A percentile compares a stretch with the other conserved stretches of the same genome.
phyloP scores from a whole-genome alignment of 495 filamentous ascomycete genomes.

The Annulohypoxylon moriforme region DNA sequence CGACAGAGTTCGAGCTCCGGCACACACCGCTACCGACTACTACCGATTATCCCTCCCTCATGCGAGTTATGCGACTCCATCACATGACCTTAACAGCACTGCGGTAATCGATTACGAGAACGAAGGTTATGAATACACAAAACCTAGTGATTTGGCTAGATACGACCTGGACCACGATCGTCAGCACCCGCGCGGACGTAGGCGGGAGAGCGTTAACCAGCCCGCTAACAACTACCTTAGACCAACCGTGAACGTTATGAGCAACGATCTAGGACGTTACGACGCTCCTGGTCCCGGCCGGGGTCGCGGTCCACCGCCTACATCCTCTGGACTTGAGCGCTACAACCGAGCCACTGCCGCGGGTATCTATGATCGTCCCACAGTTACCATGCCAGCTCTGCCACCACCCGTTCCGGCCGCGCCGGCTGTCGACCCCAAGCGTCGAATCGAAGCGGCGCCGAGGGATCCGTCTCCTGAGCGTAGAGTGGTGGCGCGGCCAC shows the following conservation, averaged over 20 bases:
- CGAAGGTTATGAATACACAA: slow-evolving; percentile 78
- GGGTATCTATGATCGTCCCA: slow-evolving; percentile 58
- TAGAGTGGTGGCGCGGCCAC: slow-evolving; percentile 43
- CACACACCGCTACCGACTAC: slow-evolving; percentile 48
- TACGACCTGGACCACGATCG: slow-evolving; percentile 67
- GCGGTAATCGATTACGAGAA: slow-evolving; percentile 70
- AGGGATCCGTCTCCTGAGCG: slow-evolving; percentile 49
- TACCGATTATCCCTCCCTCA: slow-evolving; percentile 53
- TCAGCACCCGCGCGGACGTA: slow-evolving; percentile 55
- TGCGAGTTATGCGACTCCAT: slow-evolving; percentile 46
- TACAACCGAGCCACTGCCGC: slow-evolving; percentile 54
- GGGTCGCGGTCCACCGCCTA: slow-evolving; percentile 68
- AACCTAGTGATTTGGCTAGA: slow-evolving; percentile 73
- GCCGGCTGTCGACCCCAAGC: slow-evolving; percentile 48
- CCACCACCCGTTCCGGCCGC: slow-evolving; percentile 52
- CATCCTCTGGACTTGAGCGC: slow-evolving; percentile 72
- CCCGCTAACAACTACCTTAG: slow-evolving; percentile 63
- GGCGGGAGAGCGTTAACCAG: slow-evolving; percentile 63
- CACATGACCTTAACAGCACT: slow-evolving; percentile 45
- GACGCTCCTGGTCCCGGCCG: slow-evolving; percentile 59
- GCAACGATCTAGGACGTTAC: slow-evolving; percentile 66
- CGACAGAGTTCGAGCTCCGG: slow-evolving; percentile 48
- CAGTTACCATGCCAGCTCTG: slow-evolving; percentile 56
- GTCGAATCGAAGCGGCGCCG: slow-evolving; percentile 49
- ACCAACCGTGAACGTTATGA: slow-evolving; percentile 68